phyloP scores from a whole-genome alignment of 768 basidiomycete species.

The Solioccasus polychromus region DNA sequence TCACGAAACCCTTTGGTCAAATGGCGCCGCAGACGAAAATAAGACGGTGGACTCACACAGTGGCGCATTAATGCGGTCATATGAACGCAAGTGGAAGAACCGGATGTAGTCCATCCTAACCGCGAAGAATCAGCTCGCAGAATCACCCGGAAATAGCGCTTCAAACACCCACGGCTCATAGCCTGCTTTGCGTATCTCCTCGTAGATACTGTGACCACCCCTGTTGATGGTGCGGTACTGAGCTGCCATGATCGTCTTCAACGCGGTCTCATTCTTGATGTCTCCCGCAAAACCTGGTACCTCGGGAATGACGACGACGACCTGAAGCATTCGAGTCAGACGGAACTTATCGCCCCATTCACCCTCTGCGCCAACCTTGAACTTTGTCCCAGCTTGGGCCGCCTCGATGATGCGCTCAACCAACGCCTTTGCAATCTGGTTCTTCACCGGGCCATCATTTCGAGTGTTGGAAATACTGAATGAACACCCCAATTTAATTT shows the following conservation, averaged over 20 bases:
- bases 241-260: slow-evolving; percentile 86
- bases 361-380: slow-evolving; percentile 51
- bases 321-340: slow-evolving; percentile 41
- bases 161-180: slow-evolving; percentile 64
- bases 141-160: not conserved
- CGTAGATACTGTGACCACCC: slow-evolving; percentile 84
- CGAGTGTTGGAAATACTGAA: slow-evolving; percentile 74
- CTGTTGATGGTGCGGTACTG: slow-evolving; percentile 89
- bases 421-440: slow-evolving; percentile 80
- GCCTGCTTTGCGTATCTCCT: slow-evolving; percentile 71
- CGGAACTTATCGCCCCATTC: not conserved
- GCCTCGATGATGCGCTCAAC: slow-evolving; percentile 86
- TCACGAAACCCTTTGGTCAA: slow-evolving; percentile 16
- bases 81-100: slow-evolving; percentile 90
- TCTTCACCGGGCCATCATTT: slow-evolving; percentile 65
- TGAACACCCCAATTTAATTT: not conserved
- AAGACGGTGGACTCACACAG: slow-evolving; percentile 38
- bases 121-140: not conserved
- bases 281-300: slow-evolving; percentile 89
- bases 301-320: slow-evolving; percentile 86
- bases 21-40: slow-evolving; percentile 13
- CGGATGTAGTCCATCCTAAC: slow-evolving; percentile 77
- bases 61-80: slow-evolving; percentile 87
- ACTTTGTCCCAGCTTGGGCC: slow-evolving; percentile 63
- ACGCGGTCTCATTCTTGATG: slow-evolving; percentile 57